Base-by-base conservation (phyloP, 2,329 filamentous ascomycete genomes). In the Colletotrichum lini region DNA sequence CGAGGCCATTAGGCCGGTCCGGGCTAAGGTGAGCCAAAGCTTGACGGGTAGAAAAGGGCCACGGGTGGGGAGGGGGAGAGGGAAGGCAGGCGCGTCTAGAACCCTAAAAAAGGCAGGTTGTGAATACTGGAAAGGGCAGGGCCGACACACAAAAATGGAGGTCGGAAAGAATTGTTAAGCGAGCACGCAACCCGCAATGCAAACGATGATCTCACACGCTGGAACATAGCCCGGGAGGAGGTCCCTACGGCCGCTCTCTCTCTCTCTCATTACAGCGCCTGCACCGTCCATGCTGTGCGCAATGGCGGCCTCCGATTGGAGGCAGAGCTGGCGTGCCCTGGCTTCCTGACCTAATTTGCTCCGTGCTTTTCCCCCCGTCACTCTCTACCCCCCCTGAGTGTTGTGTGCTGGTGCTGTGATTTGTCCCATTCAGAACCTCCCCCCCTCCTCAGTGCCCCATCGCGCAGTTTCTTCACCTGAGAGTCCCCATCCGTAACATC, bases 401-500 rank as follows among this genome's bases (percentile, higher is more conserved):
- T 47, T 40, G 30, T 62, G 30, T 62, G 45, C 53, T 49, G 38
- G 26, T 53, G 52, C 59, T 69, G 69, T 63, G 58, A 69, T 72
- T 72, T 72, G 70, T 66, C 56, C 67, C 65, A 44, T 61, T 26
- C 61, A 49, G 53, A 58, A 67, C 38, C 44, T 44, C 26, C 44
- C 49, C 38, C 54, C 50, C 18, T 21, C 50, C 65, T 21, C 66
- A 67, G 56, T 73, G 66, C 67, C 70, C 72, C 72, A 66, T 74
- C 68, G 67, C 67, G 73, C 73, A 74, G 72, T 72, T 74, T 73
- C 71, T 74, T 72, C 73, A 73, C 73, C 71, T 74, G 56, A 63
- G 30, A 65, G 58, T 35, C 47, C 60, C 61, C 57, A 60, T 56
- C 71, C 65, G 70, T 64, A 65, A 70, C 70, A 73, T 69, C 72